Percentiles rank a stretch among this genome's conserved stretches.
Evolutionary conservation across 2,329 filamentous ascomycete genomes (phyloP).

Genomic region (Neopestalotiopsis rosae): DNA sequence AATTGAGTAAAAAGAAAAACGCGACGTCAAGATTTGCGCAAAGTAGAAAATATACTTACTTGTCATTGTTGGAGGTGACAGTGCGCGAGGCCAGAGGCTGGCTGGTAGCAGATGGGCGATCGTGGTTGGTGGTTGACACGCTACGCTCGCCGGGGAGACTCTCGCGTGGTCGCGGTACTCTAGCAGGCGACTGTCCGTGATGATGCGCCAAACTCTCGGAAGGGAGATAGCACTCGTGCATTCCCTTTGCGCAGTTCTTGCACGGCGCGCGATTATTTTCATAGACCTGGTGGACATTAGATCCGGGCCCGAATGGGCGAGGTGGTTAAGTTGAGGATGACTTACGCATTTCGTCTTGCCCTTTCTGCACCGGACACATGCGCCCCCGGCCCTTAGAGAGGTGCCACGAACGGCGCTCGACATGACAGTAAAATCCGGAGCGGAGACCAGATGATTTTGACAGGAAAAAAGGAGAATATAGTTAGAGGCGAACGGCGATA

Average conservation of each 20-base stretch:
- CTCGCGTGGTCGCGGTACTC: conserved; percentile 58
- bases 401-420: conserved; percentile 15
- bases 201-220: conserved; percentile 65
- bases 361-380: conserved; percentile 67
- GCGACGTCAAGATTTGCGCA: conserved; percentile 14
- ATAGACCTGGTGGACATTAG: conserved; percentile 67
- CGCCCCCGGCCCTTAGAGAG: conserved; percentile 28
- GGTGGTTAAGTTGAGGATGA: neutral
- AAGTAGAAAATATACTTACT: conserved; percentile 50
- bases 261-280: conserved; percentile 67
- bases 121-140: conserved; percentile 47
- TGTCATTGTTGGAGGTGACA: conserved; percentile 54
- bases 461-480: neutral
- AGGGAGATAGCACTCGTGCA: conserved; percentile 68
- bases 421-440: conserved; percentile 1
- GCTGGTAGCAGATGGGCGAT: conserved; percentile 51
- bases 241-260: conserved; percentile 68
- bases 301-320: neutral
- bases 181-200: conserved; percentile 63
- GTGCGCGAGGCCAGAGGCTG: conserved; percentile 48
- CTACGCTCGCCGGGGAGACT: conserved; percentile 58
- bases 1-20: neutral
- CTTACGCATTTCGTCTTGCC: conserved; percentile 63
- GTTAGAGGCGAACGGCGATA: too few relatives aligned
- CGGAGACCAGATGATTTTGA: neutral